Evolutionary conservation across 1,284 basidiomycete species (phyloP).

Genomic region (Uromyces viciae-fabae): DNA sequence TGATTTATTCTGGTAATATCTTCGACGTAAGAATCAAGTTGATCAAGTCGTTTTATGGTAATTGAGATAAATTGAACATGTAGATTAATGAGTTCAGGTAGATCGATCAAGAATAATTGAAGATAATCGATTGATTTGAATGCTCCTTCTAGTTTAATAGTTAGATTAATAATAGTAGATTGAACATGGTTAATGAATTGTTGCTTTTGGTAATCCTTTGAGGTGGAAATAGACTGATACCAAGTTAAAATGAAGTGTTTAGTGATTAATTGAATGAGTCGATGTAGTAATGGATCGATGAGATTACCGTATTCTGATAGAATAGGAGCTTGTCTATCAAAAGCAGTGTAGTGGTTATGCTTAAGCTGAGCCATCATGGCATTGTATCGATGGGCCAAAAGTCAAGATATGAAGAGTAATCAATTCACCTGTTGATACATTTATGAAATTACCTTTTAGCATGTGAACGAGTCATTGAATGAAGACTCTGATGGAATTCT

Average conservation of each 20-base stretch:
- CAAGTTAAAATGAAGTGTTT: constrained; percentile 31
- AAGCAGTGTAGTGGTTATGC: too few relatives aligned
- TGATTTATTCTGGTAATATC: not conserved
- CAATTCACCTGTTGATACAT: too few relatives aligned
- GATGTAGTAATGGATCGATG: constrained; percentile 1
- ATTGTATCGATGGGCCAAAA: too few relatives aligned
- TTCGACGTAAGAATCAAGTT: not conserved
- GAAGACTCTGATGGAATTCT: too few relatives aligned
- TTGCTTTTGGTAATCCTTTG: not conserved
- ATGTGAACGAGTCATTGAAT: too few relatives aligned
- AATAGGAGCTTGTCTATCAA: too few relatives aligned
- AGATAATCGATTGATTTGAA: not conserved
- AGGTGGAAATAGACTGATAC: not conserved
- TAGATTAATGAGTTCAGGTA: not conserved
- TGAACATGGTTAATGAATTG: constrained; percentile 11
- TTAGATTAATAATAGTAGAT: not conserved
- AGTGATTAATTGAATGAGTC: not conserved
- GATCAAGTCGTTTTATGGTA: not conserved
- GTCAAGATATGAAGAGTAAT: too few relatives aligned
- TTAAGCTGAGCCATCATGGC: too few relatives aligned
- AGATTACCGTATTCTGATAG: constrained; percentile 15
- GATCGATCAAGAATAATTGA: not conserved
- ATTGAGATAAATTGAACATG: not conserved
- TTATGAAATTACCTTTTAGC: too few relatives aligned
- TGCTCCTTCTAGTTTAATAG: not conserved